Conservation (phyloP, 805 yeast species). For the Yarrowia porcina region DNA sequence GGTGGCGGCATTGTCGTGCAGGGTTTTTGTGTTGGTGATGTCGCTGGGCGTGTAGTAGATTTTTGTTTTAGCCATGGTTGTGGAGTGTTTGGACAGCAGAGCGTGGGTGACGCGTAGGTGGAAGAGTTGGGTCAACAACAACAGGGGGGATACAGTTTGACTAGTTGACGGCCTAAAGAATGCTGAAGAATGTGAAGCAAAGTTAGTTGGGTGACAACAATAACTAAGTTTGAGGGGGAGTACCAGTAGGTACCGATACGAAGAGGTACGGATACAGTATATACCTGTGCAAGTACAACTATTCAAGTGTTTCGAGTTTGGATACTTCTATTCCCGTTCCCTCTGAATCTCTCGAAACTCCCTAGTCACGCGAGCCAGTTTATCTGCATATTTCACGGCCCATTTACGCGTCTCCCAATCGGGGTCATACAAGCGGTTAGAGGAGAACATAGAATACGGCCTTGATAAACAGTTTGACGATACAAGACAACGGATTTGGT, state of each 20-base stretch:
- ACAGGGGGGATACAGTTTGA: slow-evolving; percentile 19
- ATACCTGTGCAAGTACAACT: too few species aligned
- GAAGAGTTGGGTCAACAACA: slow-evolving; percentile 18
- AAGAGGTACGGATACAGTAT: too few species aligned
- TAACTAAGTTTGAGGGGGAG: slow-evolving; percentile 18
- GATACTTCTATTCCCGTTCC: too few species aligned
- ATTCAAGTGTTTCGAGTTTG: too few species aligned
- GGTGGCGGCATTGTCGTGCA: slow-evolving; percentile 22
- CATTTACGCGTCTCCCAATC: slow-evolving; percentile 1
- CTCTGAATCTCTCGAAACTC: too few species aligned
- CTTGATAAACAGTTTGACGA: too few species aligned
- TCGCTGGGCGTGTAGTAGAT: slow-evolving; percentile 22
- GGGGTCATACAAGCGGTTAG: slow-evolving; percentile 2
- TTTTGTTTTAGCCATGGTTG: slow-evolving; percentile 12
- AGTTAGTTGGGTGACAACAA: slow-evolving; percentile 8
- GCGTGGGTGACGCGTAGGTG: slow-evolving; percentile 8
- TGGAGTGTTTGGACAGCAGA: not conserved
- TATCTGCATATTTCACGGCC: not conserved
- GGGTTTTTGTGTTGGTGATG: slow-evolving; percentile 17
- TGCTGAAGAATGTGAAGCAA: slow-evolving; percentile 20
- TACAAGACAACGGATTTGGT: too few species aligned
- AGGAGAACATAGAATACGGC: too few species aligned
- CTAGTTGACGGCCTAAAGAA: slow-evolving; percentile 21
- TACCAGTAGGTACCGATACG: too few species aligned
- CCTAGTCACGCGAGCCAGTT: not conserved